phyloP scores from a whole-genome alignment of 192 early-diverging fungal genomes.

The Coemansia sp. region DNA sequence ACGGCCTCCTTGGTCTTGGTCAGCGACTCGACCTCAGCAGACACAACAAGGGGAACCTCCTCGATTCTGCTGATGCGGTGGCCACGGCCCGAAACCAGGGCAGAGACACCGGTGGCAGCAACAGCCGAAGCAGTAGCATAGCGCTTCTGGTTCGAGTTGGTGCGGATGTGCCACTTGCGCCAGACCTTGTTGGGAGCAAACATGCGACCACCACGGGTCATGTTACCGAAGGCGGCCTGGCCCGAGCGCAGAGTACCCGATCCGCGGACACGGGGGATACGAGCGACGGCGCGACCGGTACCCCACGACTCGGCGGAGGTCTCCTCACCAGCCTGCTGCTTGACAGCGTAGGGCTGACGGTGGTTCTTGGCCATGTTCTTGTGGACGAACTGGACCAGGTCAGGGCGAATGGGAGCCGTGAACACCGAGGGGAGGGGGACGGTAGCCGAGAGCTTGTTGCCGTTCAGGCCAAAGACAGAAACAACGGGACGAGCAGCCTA shows the following conservation, averaged over 20 bases:
- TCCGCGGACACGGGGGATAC: constrained; percentile 98
- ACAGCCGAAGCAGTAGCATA: constrained; percentile 95
- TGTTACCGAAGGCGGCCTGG: constrained; percentile 99
- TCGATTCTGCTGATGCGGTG: constrained; percentile 89
- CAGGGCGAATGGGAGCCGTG: constrained; percentile 94
- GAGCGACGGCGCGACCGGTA: constrained; percentile 97
- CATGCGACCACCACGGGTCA: constrained; percentile 99
- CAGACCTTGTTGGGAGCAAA: constrained; percentile 99
- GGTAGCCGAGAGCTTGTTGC: constrained; percentile 70
- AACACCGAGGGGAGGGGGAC: constrained; percentile 87
- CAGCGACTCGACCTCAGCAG: constrained; percentile 73
- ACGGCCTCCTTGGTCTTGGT: constrained; percentile 94
- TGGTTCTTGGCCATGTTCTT: constrained; percentile 99
- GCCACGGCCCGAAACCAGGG: constrained; percentile 93
- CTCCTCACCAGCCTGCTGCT: constrained; percentile 96
- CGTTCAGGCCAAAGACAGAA: constrained; percentile 81
- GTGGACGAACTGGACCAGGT: constrained; percentile 93
- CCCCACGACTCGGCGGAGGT: constrained; percentile 98
- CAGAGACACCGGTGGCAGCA: constrained; percentile 88
- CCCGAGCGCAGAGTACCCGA: constrained; percentile 95
- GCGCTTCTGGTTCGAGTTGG: constrained; percentile 97
- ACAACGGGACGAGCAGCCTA: constrained; percentile 79
- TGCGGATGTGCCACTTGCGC: constrained; percentile 99
- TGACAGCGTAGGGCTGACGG: constrained; percentile 94
- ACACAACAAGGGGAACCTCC: constrained; percentile 92